Base-by-base conservation (phyloP, 306 rosid genomes). In the Canavalia gladiata region DNA sequence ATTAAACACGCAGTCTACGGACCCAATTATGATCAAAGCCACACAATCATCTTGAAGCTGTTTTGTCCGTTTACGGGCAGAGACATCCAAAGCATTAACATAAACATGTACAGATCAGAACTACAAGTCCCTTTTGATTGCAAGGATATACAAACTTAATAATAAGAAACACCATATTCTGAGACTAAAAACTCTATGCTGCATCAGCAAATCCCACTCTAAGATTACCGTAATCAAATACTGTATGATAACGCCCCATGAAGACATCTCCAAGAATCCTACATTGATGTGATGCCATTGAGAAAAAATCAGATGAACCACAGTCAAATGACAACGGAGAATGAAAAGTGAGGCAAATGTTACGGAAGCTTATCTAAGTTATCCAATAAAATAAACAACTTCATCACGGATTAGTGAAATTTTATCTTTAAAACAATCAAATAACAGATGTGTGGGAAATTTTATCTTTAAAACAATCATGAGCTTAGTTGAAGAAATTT, bases 171-270 rank as follows among this genome's bases (percentile, higher is more conserved):
- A 11, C 18, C 69, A 69, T n/a, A 49, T 30, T 13, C 66, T 13
- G 62, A 68, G 52, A 70, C 62, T 58, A 12, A 42, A 8, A 69
- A 62, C 58, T 76, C 88, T 83, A 95, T 8, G 92, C 97, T 57
- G 99, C 99, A 45, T 83, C 87, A 2, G 97, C 97, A 83, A 95
- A 95, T 81, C 99, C 99, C 8, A 95, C 92, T 86, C 94, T 89
- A 58, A 13, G 35, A 1, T 88, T 76, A 8, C 97, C 97, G 59
- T 18, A 90, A 84, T 95, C 99, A 69, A 95, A 95, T 80, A 92
- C 91, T 1, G 99, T 95, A 81, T 95, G 97, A 87, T 95, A 95
- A n/a, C 86, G 88, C 7, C 99, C 97, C 95, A 93, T 90, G 88
- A 95, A 95, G 71, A 93, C 46, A 58, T 95, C 99, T 50, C 99